Evolutionary conservation across 257 asterid genomes (phyloP), one percentile per base, ranked within the genome.

Genomic region (Solanum pinnatisectum): DNA sequence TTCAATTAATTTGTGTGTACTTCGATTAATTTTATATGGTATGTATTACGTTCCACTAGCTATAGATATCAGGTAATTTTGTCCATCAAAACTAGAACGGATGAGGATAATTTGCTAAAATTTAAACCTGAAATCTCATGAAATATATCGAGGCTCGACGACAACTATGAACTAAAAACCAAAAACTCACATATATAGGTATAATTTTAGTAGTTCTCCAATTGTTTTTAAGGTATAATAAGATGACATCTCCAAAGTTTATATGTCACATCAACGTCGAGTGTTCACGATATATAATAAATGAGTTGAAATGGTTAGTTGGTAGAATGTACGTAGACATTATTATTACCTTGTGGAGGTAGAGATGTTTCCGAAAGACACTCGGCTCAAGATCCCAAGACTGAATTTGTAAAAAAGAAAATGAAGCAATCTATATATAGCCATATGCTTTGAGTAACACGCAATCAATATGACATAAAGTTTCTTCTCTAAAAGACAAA

Each of bases 391-490:
- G 23, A 49, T 5, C 10, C 25, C 65, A 52, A 59, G 67, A 59
- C 25, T 59, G 67, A 59, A 59, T 9, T 9, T 5, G 9, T n/a
- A 65, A 65, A 63, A 63, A n/a, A 65, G 72, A 65, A 65, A n/a
- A 65, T 65, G 73, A 67, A 67, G 35, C 76, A 30, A 13, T 30
- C 35, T 30, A 27, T 30, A 42, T 4, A 25, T 13, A 8, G n/a
- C 60, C 84, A 77, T 40, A 77, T 23, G 23, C 12, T 39, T 77
- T 40, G 23, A 76, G 83, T 23, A 78, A 78, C 37, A 40, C 12
- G 35, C 84, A 76, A 76, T 76, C 56, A 76, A 39, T 16, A 76
- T 76, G 35, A 76, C 83, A 76, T 76, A 76, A 76, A 23, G 16
- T 39, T 77, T n/a, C 23, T 40, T n/a, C 23, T 13, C 84, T 37